Base-by-base conservation (phyloP, 2,329 filamentous ascomycete species). In the Aaosphaeria arxii region DNA sequence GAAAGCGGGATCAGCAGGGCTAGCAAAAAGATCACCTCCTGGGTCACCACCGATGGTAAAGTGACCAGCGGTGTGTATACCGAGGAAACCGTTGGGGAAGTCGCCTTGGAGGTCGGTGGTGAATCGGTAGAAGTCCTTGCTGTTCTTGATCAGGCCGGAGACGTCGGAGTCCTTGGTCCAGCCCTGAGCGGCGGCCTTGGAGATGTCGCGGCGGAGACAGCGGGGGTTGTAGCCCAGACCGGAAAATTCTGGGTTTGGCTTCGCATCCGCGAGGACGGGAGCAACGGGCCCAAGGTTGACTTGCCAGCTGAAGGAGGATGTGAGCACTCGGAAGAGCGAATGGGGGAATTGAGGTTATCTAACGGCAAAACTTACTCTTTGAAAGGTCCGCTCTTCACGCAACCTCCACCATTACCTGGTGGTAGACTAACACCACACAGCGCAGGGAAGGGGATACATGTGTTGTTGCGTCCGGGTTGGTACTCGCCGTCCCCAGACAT, bases 381-480 rank as follows among this genome's bases (percentile, higher is more conserved):
- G 65, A 82, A 81, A 0, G 79, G 79, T 0, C 80, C 80, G 0
- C 66, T 71, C 11, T 61, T 69, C 3, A 84, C 70, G 57, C 80
- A 83, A 2, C 81, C 81, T 36, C 81, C 80, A 11, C 81, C 81
- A 0, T 72, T 71, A n/a, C 78, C 81, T 0, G 74, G 73, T 0
- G 75, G 77, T 7, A 78, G 61, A 17, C 56, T 67, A 49, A 75
- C 59, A 2, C 47, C 50, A 35, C 61, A 67, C 2, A 33, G 13
- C 6, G 53, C 45, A 7, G 48, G 47, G 6, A 58, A 54, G 0
- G 65, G 61, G 9, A 70, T 59, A 42, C 64, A 67, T 7, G 58
- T 58, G 40, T 45, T 66, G 57, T 54, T 70, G 33, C 59, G 57
- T 2, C 53, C 54, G 1, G 54, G 35, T 4, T 57, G 57, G 42